Base-by-base conservation (phyloP, 1,139 yeast species). In the Scheffersomyces lignicola region DNA sequence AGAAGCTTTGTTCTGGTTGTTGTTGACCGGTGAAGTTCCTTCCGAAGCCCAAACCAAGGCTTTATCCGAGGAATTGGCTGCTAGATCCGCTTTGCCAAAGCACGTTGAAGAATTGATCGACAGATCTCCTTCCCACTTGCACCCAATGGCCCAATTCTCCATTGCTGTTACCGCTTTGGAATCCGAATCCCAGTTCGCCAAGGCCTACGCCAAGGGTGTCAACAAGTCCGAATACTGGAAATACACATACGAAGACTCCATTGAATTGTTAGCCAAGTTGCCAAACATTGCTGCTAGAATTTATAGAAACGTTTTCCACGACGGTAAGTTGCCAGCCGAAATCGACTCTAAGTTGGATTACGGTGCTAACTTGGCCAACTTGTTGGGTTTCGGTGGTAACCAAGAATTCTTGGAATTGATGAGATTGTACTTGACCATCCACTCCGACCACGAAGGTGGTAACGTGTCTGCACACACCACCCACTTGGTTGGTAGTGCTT, bases 371-470 rank as follows among this genome's bases (percentile, higher is more conserved):
- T 81, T 88, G 64, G 87, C 97, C 49, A 67, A 73, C 57, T 68
- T 86, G 67, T 75, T 89, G 58, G 97, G 97, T 56, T 84, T 71
- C 68, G 90, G 88, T 59, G 73, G 74, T 49, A 81, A 85, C 73
- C 58, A 65, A 51, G 94, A 87, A 65, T 90, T 90, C 62, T 78
- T 85, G 43, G 95, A 89, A 69, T 78, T 90, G 58, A 82, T 89
- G 81, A 82, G 97, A 74, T 77, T 90, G 58, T 90, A 90, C 77
- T 77, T 88, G 60, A 87, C 96, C 49, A 83, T 90, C 58, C 97
- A 90, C 75, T 89, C 95, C 38, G 97, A 90, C 68, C 97, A 90
- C 72, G 97, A 90, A 74, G 97, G 97, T 73, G 97, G 97, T 69
- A 90, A 90, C 61, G 97, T 90, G 44, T 87, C 96, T 44, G 97